Evolutionary conservation across 129 eudicot species (phyloP).

Genomic region (Dittrichia graveolens): DNA sequence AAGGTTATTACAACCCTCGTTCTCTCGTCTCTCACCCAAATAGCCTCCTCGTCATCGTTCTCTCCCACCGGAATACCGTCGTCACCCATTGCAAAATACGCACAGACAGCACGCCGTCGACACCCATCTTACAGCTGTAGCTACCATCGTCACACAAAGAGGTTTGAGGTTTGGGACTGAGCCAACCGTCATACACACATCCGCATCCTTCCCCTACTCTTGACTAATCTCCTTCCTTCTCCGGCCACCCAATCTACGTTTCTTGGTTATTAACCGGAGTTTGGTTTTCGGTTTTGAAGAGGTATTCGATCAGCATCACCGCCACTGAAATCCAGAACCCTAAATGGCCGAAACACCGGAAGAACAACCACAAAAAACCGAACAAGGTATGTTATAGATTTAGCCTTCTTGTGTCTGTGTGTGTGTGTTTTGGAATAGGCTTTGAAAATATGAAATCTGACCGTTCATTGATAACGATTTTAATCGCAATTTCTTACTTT

Average conservation of each 20-base stretch:
- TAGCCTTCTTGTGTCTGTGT: background rate
- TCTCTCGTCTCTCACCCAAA: no score
- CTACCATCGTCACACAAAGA: no score
- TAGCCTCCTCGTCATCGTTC: no score
- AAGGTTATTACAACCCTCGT: no score
- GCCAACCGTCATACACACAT: no score
- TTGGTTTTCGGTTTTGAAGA: background rate
- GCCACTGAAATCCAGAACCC: constrained; percentile 10
- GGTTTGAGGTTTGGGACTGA: no score
- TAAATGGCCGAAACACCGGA: constrained; percentile 7
- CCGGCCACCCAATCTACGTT: background rate
- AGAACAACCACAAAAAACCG: constrained; percentile 19
- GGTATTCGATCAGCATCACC: background rate
- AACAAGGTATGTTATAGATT: constrained; percentile 29
- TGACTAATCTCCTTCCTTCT: background rate
- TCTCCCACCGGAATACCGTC: no score
- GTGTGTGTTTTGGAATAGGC: background rate
- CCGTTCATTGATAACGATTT: background rate
- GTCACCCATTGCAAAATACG: no score
- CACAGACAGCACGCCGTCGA: no score
- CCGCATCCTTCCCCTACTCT: no score
- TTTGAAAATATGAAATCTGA: background rate
- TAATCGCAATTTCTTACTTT: background rate
- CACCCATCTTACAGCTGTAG: no score
- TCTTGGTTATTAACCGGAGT: background rate